phyloP scores from a whole-genome alignment of 139 green algal species.

The Haematococcus lacustris region DNA sequence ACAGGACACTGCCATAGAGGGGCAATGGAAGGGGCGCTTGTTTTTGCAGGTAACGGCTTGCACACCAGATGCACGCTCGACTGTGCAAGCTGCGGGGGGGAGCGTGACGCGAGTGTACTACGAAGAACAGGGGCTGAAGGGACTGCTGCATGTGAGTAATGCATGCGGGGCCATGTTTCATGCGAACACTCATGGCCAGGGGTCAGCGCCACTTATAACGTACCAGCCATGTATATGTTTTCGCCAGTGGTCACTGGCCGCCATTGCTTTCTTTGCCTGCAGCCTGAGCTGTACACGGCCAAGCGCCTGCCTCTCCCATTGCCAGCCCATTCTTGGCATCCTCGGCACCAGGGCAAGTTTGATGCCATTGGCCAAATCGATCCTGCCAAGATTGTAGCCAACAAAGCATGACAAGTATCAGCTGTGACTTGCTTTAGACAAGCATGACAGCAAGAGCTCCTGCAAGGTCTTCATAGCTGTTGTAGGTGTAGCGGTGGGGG shows the following conservation, averaged over 20 bases:
- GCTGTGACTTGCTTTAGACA: too few relatives aligned
- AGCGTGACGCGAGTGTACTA: constrained; percentile 88
- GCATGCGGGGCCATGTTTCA: background rate
- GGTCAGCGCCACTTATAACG: background rate
- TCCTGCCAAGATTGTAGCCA: too few relatives aligned
- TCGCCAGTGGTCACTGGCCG: background rate
- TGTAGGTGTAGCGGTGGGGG: too few relatives aligned
- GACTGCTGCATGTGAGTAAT: constrained; percentile 56
- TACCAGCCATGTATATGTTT: background rate
- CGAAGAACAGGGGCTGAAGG: constrained; percentile 75
- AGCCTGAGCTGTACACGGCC: constrained; percentile 65
- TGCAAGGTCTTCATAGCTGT: too few relatives aligned
- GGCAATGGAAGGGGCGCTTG: background rate
- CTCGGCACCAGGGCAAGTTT: constrained; percentile 45
- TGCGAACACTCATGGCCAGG: background rate
- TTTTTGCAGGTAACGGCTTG: constrained; percentile 67
- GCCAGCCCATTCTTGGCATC: constrained; percentile 61
- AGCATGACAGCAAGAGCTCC: too few relatives aligned
- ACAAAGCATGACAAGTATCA: too few relatives aligned
- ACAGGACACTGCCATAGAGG: background rate
- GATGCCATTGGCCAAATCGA: constrained; percentile 32
- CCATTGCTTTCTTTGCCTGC: background rate
- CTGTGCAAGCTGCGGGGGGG: constrained; percentile 67
- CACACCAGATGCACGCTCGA: constrained; percentile 34
- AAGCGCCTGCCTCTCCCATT: constrained; percentile 66